Percentiles rank a stretch among this genome's conserved stretches.
These are phyloP conservation scores for Metroxylon sagu DNA, from an alignment of 176 grass and related monocot species.

Conservation along the genomic window DNA sequence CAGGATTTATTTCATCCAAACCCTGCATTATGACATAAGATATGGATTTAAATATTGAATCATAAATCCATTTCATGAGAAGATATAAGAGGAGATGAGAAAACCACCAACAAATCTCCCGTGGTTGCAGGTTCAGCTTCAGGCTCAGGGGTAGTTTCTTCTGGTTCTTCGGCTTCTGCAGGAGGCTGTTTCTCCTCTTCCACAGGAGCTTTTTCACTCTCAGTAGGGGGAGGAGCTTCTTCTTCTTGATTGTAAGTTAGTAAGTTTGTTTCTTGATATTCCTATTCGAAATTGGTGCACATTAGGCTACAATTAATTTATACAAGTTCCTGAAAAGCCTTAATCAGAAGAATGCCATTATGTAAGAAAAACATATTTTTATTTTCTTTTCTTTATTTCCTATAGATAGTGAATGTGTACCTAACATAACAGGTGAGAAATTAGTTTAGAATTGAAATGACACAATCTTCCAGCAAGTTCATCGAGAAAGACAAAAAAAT, in stretches of 20 bases:
- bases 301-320: conserved; percentile 1
- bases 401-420: no score
- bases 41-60: neutral
- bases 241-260: conserved; percentile 58
- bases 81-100: neutral
- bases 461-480: no score
- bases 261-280: conserved; percentile 47
- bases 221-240: conserved; percentile 13
- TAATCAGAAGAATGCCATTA: no score
- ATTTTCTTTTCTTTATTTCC: no score
- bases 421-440: no score
- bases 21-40: conserved; percentile 33
- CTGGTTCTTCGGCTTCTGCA: conserved; percentile 14
- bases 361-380: no score
- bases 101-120: conserved; percentile 59
- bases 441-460: no score
- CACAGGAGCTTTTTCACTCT: conserved; percentile 26
- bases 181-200: conserved; percentile 27
- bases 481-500: no score
- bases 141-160: conserved; percentile 36
- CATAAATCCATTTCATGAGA: conserved; percentile 1
- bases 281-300: conserved; percentile 26
- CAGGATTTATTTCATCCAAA: conserved; percentile 78
- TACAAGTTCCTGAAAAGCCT: no score
- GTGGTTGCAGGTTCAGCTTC: conserved; percentile 31